phyloP scores from a whole-genome alignment of 805 yeast genomes.

The Yamadazyma kitorensis region DNA sequence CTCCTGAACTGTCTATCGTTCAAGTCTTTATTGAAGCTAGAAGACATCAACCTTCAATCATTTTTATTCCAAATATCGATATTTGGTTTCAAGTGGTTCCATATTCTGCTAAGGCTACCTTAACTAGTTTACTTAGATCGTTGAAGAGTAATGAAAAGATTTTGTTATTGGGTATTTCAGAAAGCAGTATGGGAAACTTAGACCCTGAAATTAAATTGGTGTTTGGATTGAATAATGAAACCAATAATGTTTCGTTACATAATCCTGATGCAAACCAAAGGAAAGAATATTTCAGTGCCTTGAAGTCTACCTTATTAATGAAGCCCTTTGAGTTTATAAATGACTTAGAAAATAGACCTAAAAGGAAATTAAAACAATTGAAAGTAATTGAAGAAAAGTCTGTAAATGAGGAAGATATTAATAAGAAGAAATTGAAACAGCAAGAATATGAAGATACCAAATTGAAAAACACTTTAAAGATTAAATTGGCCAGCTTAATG shows the following conservation, averaged over 20 bases:
- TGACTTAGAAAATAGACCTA: constrained; percentile 58
- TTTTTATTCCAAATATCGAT: constrained; percentile 80
- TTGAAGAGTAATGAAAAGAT: constrained; percentile 71
- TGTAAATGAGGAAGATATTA: constrained; percentile 19
- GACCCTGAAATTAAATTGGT: constrained; percentile 47
- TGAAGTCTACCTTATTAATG: constrained; percentile 56
- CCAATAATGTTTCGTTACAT: constrained; percentile 44
- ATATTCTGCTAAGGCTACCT: constrained; percentile 66
- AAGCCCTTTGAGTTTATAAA: constrained; percentile 69
- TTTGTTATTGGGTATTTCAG: constrained; percentile 72
- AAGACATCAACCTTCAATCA: constrained; percentile 83
- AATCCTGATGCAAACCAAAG: constrained; percentile 50
- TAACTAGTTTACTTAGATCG: constrained; percentile 65
- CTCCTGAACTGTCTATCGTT: constrained; percentile 80
- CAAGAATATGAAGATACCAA: constrained; percentile 70
- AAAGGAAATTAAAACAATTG: constrained; percentile 42
- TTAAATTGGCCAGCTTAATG: constrained; percentile 84
- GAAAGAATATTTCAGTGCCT: constrained; percentile 49
- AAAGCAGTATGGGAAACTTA: constrained; percentile 36
- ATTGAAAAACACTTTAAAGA: constrained; percentile 78
- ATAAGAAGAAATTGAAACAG: constrained; percentile 46
- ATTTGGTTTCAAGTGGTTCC: constrained; percentile 71
- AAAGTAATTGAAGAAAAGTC: constrained; percentile 23
- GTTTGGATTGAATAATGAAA: constrained; percentile 51
- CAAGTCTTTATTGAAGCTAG: constrained; percentile 85